A percentile compares a stretch with the other conserved stretches of the same genome.
Conservation (phyloP, 805 yeast genomes). For the Danielozyma ontarioensis region DNA sequence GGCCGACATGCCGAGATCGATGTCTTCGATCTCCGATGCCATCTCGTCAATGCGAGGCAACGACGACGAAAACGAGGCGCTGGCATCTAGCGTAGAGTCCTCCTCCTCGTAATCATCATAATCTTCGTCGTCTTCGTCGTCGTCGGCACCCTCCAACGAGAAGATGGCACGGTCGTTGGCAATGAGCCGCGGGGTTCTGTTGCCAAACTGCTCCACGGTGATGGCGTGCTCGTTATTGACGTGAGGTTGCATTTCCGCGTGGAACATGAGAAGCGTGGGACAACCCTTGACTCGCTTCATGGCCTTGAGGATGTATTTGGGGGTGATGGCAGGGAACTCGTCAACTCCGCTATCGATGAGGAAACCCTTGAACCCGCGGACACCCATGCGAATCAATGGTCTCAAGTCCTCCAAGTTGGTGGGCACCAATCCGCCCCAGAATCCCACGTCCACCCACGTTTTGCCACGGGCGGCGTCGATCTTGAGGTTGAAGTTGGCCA, state of each 20-base stretch:
- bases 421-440: conserved; percentile 96
- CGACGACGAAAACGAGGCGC: background rate
- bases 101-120: conserved; percentile 3
- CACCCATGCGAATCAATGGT: conserved; percentile 81
- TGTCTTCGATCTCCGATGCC: conserved; percentile 24
- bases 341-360: conserved; percentile 94
- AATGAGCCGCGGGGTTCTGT: conserved; percentile 19
- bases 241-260: conserved; percentile 78
- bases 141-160: conserved; percentile 10
- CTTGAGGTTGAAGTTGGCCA: conserved; percentile 69
- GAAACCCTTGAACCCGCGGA: conserved; percentile 90
- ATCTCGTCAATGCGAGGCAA: conserved; percentile 3
- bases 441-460: conserved; percentile 89
- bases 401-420: conserved; percentile 61
- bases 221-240: conserved; percentile 15
- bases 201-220: conserved; percentile 16
- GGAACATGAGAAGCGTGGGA: conserved; percentile 80
- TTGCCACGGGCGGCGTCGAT: conserved; percentile 74
- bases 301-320: conserved; percentile 61
- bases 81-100: conserved; percentile 1
- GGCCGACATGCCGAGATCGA: conserved; percentile 35
- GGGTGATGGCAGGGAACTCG: conserved; percentile 81
- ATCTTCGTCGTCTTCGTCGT: conserved; percentile 5
- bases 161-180: conserved; percentile 18
- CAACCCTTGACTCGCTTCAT: conserved; percentile 56